Percentiles rank a stretch among this genome's conserved stretches.
phyloP scores from a whole-genome alignment of 805 yeast genomes.

The Dipodascopsis uninucleata region DNA sequence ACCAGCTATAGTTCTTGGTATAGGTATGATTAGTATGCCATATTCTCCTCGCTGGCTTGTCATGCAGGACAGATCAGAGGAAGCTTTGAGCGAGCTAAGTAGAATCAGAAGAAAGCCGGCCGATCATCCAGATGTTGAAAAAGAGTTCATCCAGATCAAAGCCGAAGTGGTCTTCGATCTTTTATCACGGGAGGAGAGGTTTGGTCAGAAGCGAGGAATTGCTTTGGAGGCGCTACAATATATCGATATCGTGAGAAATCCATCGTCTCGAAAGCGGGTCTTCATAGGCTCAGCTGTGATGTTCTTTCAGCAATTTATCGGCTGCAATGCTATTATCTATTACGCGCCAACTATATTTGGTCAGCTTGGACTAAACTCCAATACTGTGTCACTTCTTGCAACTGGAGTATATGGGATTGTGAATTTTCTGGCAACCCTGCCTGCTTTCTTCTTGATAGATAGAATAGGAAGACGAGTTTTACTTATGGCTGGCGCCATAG shows the following conservation, averaged over 20 bases:
- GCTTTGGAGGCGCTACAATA: slow-evolving; percentile 1
- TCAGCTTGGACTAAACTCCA: slow-evolving; percentile 48
- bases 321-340: slow-evolving; percentile 46
- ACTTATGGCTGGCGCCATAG: slow-evolving; percentile 57
- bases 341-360: slow-evolving; percentile 45
- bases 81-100: slow-evolving; percentile 29
- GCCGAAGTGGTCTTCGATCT: slow-evolving; percentile 28
- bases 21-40: slow-evolving; percentile 41
- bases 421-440: slow-evolving; percentile 48
- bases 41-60: slow-evolving; percentile 47
- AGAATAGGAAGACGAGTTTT: slow-evolving; percentile 61
- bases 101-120: neutral
- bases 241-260: neutral
- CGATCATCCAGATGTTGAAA: slow-evolving; percentile 6
- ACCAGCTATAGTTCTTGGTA: slow-evolving; percentile 46
- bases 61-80: slow-evolving; percentile 28
- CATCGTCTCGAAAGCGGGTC: neutral
- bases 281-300: neutral
- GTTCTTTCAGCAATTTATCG: slow-evolving; percentile 43
- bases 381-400: slow-evolving; percentile 44
- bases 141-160: slow-evolving; percentile 29
- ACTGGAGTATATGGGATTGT: slow-evolving; percentile 46
- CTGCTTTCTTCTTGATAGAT: slow-evolving; percentile 55
- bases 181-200: slow-evolving; percentile 10
- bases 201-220: neutral